Conservation (phyloP, 2,329 filamentous ascomycete genomes). For the Didymella arachidicola region DNA sequence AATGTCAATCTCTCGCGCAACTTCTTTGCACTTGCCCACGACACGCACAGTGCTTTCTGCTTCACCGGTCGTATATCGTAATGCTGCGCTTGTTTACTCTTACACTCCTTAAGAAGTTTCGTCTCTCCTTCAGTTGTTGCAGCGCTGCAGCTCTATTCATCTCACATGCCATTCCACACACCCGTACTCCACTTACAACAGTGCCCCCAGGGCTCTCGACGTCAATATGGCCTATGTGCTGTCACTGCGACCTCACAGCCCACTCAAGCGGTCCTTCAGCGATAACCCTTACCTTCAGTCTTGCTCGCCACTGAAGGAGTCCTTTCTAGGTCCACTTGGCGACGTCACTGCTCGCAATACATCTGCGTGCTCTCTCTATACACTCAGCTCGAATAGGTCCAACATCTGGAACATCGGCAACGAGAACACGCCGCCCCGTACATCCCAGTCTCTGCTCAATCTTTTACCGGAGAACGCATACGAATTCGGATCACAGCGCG, state of each 20-base stretch:
- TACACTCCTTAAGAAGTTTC: conserved; percentile 25
- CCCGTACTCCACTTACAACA: conserved; percentile 32
- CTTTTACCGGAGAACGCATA: conserved; percentile 35
- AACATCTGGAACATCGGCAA: conserved; percentile 36
- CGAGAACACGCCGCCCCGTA: conserved; percentile 46
- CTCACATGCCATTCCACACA: conserved; percentile 44
- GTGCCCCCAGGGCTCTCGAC: conserved; percentile 27
- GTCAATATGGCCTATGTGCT: conserved; percentile 51
- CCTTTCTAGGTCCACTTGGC: conserved; percentile 34
- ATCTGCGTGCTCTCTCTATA: conserved; percentile 49
- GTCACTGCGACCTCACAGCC: conserved; percentile 50
- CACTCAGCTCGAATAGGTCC: conserved; percentile 35
- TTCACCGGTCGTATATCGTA: conserved; percentile 19
- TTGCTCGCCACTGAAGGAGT: conserved; percentile 43
- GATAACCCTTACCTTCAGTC: conserved; percentile 50
- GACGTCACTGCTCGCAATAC: conserved; percentile 43
- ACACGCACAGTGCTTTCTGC: conserved; percentile 25
- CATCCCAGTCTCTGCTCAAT: conserved; percentile 46
- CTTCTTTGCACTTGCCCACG: conserved; percentile 34
- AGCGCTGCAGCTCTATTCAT: conserved; percentile 49
- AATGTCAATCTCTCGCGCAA: conserved; percentile 13
- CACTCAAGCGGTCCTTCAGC: conserved; percentile 54
- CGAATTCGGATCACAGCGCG: conserved; percentile 7
- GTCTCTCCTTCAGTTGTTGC: conserved; percentile 42
- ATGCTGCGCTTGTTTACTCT: conserved; percentile 23